phyloP scores from a whole-genome alignment of 73 alveolate species.

The Paramecium tetraurelia region DNA sequence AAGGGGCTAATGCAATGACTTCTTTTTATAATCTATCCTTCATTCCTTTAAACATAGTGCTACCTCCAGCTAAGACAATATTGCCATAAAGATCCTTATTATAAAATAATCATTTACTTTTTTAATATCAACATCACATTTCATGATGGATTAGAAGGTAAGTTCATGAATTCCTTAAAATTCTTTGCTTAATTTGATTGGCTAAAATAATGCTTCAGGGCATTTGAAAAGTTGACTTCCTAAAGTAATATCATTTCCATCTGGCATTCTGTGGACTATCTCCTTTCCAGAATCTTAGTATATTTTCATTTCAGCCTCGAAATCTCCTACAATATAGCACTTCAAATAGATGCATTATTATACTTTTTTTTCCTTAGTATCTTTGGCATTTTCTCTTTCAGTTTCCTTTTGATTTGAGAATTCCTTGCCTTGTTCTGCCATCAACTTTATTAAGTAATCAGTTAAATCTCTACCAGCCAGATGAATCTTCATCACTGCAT shows the following conservation, averaged over 20 bases:
- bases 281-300: slow-evolving; percentile 72
- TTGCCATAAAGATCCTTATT: slow-evolving; percentile 69
- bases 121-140: slow-evolving; percentile 93
- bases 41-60: slow-evolving; percentile 82
- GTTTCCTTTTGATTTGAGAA: slow-evolving; percentile 53
- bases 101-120: slow-evolving; percentile 9
- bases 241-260: slow-evolving; percentile 77
- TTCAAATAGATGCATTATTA: background rate
- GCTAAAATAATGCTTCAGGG: slow-evolving; percentile 86
- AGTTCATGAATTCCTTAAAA: slow-evolving; percentile 87
- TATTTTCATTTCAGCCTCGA: slow-evolving; percentile 78
- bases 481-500: slow-evolving; percentile 84
- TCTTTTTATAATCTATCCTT: slow-evolving; percentile 79
- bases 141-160: slow-evolving; percentile 85
- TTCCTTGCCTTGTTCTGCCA: slow-evolving; percentile 72
- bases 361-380: slow-evolving; percentile 56
- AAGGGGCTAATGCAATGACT: slow-evolving; percentile 79
- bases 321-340: slow-evolving; percentile 77
- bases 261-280: slow-evolving; percentile 81
- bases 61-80: slow-evolving; percentile 87
- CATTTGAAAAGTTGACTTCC: slow-evolving; percentile 82
- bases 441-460: slow-evolving; percentile 74
- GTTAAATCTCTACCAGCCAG: slow-evolving; percentile 94
- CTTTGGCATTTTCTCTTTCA: slow-evolving; percentile 62
- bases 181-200: slow-evolving; percentile 78